Evolutionary conservation across 2,329 filamentous ascomycete species (phyloP).

Genomic region (Botryosphaeria dothidea): DNA sequence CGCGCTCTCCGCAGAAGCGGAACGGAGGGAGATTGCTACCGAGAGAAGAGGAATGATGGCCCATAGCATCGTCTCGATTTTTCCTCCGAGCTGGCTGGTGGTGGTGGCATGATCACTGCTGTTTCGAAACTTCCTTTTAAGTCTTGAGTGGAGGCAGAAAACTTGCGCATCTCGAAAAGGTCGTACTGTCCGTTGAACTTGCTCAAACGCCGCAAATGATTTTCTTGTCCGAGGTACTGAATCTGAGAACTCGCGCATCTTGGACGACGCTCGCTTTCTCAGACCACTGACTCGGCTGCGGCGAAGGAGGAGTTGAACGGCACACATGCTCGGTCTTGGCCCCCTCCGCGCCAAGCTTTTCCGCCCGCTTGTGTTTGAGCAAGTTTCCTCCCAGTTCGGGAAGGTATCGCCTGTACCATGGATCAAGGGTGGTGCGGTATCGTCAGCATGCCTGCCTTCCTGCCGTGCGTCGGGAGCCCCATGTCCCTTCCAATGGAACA

Average conservation of each 20-base stretch:
- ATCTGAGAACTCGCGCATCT: neutral
- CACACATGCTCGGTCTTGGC: neutral
- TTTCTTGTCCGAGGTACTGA: too few species aligned
- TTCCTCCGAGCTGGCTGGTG: neutral
- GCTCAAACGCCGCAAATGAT: neutral
- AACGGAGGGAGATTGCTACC: neutral
- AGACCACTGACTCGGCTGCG: neutral
- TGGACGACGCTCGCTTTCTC: neutral
- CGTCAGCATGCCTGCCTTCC: neutral
- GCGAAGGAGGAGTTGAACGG: neutral
- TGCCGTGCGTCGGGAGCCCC: neutral
- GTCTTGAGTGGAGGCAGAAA: neutral
- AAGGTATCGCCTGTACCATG: neutral
- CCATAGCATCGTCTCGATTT: too few species aligned
- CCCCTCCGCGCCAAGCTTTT: neutral
- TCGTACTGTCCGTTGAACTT: neutral
- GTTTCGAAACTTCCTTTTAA: neutral
- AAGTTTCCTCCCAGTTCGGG: neutral
- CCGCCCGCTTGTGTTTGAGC: conserved; percentile 11
- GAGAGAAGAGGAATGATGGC: neutral
- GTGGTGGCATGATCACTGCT: neutral
- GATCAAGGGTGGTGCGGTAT: conserved; percentile 2
- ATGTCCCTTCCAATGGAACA: neutral
- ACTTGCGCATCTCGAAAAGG: neutral
- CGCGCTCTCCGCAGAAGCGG: neutral